phyloP scores from a whole-genome alignment of 371 early-diverging fungal species.

The Mucor plumbeus region DNA sequence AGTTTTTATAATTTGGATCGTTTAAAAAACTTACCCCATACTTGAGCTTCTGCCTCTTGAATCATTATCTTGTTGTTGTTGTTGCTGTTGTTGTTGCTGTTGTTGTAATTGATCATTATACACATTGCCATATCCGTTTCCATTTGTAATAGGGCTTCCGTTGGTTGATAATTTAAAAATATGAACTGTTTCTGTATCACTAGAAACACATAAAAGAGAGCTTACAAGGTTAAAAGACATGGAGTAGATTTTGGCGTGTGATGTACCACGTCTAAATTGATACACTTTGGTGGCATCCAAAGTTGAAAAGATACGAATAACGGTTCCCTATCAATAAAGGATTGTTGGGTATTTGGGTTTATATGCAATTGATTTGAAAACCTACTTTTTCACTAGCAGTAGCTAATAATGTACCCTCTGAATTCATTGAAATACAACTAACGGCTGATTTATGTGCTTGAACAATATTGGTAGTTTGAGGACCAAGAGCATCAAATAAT shows the following conservation, averaged over 20 bases:
- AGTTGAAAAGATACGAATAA: conserved; percentile 93
- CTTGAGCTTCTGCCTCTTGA: conserved; percentile 35
- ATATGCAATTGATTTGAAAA: neutral
- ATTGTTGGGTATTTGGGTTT: no score
- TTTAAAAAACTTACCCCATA: conserved; percentile 30
- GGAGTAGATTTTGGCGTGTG: conserved; percentile 89
- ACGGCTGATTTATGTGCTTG: conserved; percentile 93
- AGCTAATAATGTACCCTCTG: conserved; percentile 90
- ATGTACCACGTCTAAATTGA: conserved; percentile 95
- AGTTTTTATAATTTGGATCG: neutral
- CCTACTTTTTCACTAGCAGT: conserved; percentile 92
- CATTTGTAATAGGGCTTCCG: conserved; percentile 15
- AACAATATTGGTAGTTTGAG: conserved; percentile 72
- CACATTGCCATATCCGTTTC: conserved; percentile 25
- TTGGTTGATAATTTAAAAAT: conserved; percentile 78
- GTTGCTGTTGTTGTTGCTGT: conserved; percentile 24
- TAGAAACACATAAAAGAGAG: conserved; percentile 85
- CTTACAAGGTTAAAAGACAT: conserved; percentile 87
- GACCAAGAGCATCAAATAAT: conserved; percentile 87
- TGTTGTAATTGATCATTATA: conserved; percentile 8
- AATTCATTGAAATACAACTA: conserved; percentile 82
- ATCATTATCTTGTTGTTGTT: conserved; percentile 5
- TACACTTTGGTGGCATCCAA: conserved; percentile 88
- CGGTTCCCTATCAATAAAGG: conserved; percentile 76
- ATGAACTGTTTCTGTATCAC: conserved; percentile 96